Base-by-base conservation (phyloP, 2,329 filamentous ascomycete genomes). In the Talaromyces sp. region DNA sequence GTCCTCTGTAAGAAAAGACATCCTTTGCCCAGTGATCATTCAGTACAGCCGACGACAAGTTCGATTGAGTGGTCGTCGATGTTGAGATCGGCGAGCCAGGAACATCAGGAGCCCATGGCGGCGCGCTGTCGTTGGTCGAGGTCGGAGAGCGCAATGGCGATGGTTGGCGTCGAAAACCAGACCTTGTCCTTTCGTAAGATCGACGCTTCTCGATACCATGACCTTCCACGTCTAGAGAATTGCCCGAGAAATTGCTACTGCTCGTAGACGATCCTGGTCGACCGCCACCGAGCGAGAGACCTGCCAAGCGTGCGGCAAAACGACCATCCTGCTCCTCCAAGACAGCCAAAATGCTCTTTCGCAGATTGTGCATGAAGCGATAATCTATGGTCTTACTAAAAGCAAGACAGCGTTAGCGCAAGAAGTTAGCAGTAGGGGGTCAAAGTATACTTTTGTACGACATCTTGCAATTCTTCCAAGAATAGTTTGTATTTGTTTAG, bases 401-500 rank as follows among this genome's bases (percentile, higher is more conserved):
- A 36, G n/a, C 13, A 54, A 70, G 36, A 40, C 62, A 56, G 64
- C 31, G 65, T 65, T 69, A 68, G 60, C 59, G 45, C 19, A 68
- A 58, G 56, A 22, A 19, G 17, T 19, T 7, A 25, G 31, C 31
- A 45, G 40, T 25, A 56, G 51, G 34, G 53, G 43, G n/a, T 31
- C 43, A 25, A 40, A 47, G 68, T 79, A 71, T 77, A 85, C 84
- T 79, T 79, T 74, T 77, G 79, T 66, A 84, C 69, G 60, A 79
- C 72, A 67, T 80, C 77, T 73, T 74, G 67, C 69, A 84, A 70
- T 61, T 78, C 78, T 58, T 80, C 75, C 47, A 87, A 70, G 69
- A 85, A 85, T 7, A 76, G 74, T 61, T 80, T 79, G 71, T 85
- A 87, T 67, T 80, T 78, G 36, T 81, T 78, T 36, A 88, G 72